A percentile compares a stretch with the other conserved stretches of the same genome.
These are phyloP conservation scores for Lachnellula suecica DNA, from an alignment of 2,329 filamentous ascomycete species.

Conservation along the genomic window DNA sequence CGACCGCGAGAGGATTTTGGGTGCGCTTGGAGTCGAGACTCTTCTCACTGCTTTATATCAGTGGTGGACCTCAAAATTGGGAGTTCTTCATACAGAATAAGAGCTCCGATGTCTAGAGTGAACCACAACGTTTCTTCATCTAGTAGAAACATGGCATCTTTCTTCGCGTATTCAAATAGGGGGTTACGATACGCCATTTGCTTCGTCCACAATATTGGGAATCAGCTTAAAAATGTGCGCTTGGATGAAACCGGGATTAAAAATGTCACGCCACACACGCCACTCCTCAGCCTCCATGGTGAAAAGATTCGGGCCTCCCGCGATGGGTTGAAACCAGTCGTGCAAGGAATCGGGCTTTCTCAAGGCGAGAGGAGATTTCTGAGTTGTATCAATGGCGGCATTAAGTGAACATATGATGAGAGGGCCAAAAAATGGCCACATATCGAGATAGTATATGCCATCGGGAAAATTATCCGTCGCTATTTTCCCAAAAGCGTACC, in stretches of 20 bases:
- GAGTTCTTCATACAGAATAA: constrained; percentile 1
- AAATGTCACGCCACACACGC: constrained; percentile 3
- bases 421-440: constrained; percentile 10
- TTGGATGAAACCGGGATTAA: constrained; percentile 6
- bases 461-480: neutral
- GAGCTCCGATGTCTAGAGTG: constrained; percentile 12
- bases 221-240: constrained; percentile 3
- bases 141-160: constrained; percentile 1
- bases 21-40: constrained; percentile 19
- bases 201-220: constrained; percentile 5
- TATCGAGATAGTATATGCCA: constrained; percentile 14
- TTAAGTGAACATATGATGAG: neutral
- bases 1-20: constrained; percentile 18
- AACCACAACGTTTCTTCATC: constrained; percentile 8
- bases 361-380: neutral
- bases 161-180: constrained; percentile 3
- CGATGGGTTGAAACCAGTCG: constrained; percentile 7
- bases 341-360: constrained; percentile 3
- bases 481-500: constrained; percentile 1
- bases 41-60: neutral
- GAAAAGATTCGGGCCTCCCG: constrained; percentile 5
- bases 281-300: constrained; percentile 4
- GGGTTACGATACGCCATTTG: constrained; percentile 4
- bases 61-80: neutral
- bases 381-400: neutral